These are phyloP conservation scores for Penicillium manginii DNA, from an alignment of 495 filamentous ascomycete genomes.

Conservation along the genomic window DNA sequence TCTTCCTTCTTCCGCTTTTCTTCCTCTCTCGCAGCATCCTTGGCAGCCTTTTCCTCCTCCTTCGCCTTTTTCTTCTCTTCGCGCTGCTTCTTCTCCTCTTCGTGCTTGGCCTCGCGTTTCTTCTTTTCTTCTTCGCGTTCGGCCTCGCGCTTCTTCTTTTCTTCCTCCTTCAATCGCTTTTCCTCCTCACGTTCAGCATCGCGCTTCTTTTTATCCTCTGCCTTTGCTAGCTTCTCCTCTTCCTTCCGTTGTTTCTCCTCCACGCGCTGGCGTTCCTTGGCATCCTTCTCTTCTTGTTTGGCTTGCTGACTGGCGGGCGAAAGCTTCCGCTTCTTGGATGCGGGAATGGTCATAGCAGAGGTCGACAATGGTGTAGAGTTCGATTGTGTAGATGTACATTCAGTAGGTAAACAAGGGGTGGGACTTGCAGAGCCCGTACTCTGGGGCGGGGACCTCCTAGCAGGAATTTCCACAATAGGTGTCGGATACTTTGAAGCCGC, in stretches of 20 bases:
- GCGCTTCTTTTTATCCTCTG: conserved; percentile 47
- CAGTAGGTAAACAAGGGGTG: background rate
- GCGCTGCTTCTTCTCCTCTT: conserved; percentile 42
- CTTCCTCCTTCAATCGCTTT: conserved; percentile 41
- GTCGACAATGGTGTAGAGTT: background rate
- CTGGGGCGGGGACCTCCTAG: background rate
- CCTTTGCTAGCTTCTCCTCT: conserved; percentile 43
- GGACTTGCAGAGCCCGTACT: background rate
- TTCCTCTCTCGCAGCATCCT: conserved; percentile 58
- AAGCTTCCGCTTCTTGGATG: conserved; percentile 57
- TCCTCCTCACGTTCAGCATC: conserved; percentile 40
- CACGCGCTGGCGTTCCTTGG: conserved; percentile 47
- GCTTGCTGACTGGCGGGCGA: conserved; percentile 57
- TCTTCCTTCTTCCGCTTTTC: conserved; percentile 63
- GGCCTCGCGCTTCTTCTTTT: conserved; percentile 47
- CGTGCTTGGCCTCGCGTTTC: conserved; percentile 44
- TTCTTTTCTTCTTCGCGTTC: conserved; percentile 42
- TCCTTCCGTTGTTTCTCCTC: conserved; percentile 52
- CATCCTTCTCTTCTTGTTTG: conserved; percentile 58
- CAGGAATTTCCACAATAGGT: conserved; percentile 13
- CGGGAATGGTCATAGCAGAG: conserved; percentile 4
- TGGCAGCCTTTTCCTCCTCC: conserved; percentile 62
- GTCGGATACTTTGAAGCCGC: background rate
- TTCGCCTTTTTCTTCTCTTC: conserved; percentile 61
- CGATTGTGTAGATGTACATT: background rate